Base-by-base conservation (phyloP, 441 rosid genomes). In the Pelargonium cotyledonis region DNA sequence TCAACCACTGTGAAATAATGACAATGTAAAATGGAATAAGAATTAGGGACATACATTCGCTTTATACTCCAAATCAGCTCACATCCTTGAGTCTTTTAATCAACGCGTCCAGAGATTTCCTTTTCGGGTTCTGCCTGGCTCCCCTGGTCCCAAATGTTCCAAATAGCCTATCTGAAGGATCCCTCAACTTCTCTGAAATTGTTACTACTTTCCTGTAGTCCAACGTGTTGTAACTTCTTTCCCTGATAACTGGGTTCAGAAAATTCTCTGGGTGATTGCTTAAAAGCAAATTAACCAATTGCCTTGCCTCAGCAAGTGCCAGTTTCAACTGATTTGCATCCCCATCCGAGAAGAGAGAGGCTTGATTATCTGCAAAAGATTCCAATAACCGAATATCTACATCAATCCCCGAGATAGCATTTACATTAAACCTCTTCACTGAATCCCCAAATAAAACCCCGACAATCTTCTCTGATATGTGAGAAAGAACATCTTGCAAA, bases 181-280 rank as follows among this genome's bases (percentile, higher is more conserved):
- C 99, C 76, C 78, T 91, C 74, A 91, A 74, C 81, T 94, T 94
- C 86, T 94, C 99, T 15, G 90, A 83, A 29, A 94, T 85, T 8
- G 82, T 82, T 19, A 86, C 83, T 53, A 94, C 92, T 81, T 89
- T 91, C 84, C 89, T 83, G 69, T 86, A 10, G 82, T 94, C 99
- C 83, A 94, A 80, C 26, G 83, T 51, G 67, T 83, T 85, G 85
- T 88, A 94, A 81, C 87, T 91, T 85, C 92, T 84, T 82, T 87
- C 92, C 79, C 97, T 86, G 40, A 94, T 89, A 65, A 94, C 97
- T 1, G 89, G 74, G 80, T 94, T 91, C 58, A 91, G 73, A 49
- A 91, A 94, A 68, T 86, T 89, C 85, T 91, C 97, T 8, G 96
- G 96, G 66, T 94, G 91, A 76, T 82, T 89, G 79, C 97, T 91